A percentile compares a stretch with the other conserved stretches of the same genome.
Conservation (phyloP, 2,329 filamentous ascomycete species). For the Achaetomium macrosporum region DNA sequence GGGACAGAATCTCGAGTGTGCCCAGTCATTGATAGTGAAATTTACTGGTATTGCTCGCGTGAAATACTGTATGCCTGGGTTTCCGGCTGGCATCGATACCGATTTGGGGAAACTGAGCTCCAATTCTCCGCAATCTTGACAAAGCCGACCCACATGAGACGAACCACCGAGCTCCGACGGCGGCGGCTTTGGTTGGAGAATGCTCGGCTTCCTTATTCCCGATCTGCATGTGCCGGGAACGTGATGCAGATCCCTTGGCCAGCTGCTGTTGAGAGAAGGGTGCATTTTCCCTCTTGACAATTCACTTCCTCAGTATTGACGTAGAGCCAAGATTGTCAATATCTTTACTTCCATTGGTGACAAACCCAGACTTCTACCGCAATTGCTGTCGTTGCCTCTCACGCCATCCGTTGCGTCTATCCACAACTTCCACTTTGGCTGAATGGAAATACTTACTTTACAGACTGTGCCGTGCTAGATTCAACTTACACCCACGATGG, state of each 20-base stretch:
- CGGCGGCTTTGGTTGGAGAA: not conserved
- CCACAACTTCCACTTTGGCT: not conserved
- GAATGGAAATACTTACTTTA: no score
- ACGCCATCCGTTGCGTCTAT: not conserved
- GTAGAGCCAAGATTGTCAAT: no score
- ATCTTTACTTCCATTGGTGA: no score
- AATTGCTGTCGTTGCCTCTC: not conserved
- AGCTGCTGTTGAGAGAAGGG: no score
- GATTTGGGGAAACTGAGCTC: not conserved
- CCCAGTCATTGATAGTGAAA: not conserved
- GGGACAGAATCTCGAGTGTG: not conserved
- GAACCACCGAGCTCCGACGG: not conserved
- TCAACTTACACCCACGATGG: conserved; percentile 21
- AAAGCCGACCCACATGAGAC: not conserved
- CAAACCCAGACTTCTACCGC: no score
- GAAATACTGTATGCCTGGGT: not conserved
- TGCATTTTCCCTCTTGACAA: not conserved
- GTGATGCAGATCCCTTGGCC: no score
- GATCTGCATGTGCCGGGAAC: not conserved
- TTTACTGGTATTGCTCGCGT: not conserved
- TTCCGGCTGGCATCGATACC: not conserved
- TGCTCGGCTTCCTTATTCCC: not conserved
- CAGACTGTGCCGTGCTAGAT: no score
- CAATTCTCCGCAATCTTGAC: not conserved
- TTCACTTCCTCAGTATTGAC: not conserved